These are phyloP conservation scores for Aotearoamyces nothofagi DNA, from an alignment of 2,329 filamentous ascomycete species.

Conservation along the genomic window DNA sequence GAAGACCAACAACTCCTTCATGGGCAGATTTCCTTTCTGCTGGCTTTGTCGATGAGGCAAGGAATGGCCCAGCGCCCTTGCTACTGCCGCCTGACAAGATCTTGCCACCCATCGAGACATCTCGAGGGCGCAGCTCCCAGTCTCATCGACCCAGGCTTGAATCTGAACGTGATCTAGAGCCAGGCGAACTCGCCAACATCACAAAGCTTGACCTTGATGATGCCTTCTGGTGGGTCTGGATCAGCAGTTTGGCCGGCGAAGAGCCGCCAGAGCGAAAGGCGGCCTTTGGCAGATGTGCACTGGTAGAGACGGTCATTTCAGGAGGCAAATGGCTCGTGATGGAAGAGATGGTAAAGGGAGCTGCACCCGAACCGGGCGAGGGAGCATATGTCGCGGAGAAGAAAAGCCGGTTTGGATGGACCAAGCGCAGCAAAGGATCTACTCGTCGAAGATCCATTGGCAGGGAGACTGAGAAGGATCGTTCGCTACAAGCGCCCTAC, in stretches of 20 bases:
- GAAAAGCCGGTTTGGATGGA: conserved; percentile 86
- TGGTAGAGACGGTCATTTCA: conserved; percentile 75
- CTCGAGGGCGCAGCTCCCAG: conserved; percentile 70
- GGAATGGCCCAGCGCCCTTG: conserved; percentile 47
- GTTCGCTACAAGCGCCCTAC: conserved; percentile 24
- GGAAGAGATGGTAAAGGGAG: conserved; percentile 92
- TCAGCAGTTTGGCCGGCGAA: conserved; percentile 84
- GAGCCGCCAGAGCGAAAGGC: conserved; percentile 77
- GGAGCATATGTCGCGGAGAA: conserved; percentile 91
- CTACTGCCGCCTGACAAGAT: conserved; percentile 85
- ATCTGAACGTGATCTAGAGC: conserved; percentile 55
- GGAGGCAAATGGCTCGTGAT: conserved; percentile 83
- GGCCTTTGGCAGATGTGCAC: conserved; percentile 83
- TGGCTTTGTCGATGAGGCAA: conserved; percentile 70
- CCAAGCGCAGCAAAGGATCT: conserved; percentile 46
- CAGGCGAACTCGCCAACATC: conserved; percentile 90
- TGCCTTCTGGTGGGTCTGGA: conserved; percentile 99
- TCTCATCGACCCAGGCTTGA: conserved; percentile 66
- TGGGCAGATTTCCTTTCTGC: conserved; percentile 97
- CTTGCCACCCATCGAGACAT: conserved; percentile 67
- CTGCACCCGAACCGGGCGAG: conserved; percentile 67
- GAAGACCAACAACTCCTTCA: conserved; percentile 82
- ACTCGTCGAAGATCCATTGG: conserved; percentile 56
- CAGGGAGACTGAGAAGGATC: conserved; percentile 38
- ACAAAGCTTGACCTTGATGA: conserved; percentile 76